phyloP scores from a whole-genome alignment of 2,329 filamentous ascomycete species.

The Biscogniauxia marginata region DNA sequence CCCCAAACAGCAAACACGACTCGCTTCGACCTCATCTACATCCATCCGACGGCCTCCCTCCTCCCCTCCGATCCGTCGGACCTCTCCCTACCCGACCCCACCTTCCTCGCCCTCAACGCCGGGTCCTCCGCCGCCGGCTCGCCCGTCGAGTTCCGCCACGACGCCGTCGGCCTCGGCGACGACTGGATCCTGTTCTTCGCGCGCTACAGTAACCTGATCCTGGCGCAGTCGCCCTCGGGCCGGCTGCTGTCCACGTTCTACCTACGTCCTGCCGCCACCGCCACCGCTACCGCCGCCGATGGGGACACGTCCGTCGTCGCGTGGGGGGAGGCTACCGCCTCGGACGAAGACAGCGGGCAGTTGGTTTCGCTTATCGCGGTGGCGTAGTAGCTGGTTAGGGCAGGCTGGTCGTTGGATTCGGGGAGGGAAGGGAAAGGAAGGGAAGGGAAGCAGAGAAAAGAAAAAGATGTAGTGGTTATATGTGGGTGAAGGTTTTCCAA shows the following conservation, averaged over 20 bases:
- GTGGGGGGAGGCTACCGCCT: background rate
- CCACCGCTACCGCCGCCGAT: background rate
- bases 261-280: background rate
- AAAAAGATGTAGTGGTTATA: no score
- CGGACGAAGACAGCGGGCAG: background rate
- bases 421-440: no score
- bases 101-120: conserved; percentile 20
- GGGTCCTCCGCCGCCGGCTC: conserved; percentile 6
- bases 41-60: conserved; percentile 5
- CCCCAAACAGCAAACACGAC: conserved; percentile 7
- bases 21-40: conserved; percentile 14
- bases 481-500: no score
- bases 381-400: no score
- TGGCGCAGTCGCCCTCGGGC: background rate
- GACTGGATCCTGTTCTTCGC: conserved; percentile 14
- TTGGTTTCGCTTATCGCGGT: background rate
- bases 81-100: conserved; percentile 8
- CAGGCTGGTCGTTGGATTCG: no score
- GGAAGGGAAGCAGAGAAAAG: no score
- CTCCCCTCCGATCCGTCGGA: background rate
- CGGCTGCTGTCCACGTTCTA: conserved; percentile 3
- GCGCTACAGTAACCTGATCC: conserved; percentile 9
- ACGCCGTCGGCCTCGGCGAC: conserved; percentile 10
- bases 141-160: conserved; percentile 11
- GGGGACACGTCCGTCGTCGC: background rate